Evolutionary conservation across 768 basidiomycete genomes (phyloP).

Genomic region (Lanmaoa rubissima): DNA sequence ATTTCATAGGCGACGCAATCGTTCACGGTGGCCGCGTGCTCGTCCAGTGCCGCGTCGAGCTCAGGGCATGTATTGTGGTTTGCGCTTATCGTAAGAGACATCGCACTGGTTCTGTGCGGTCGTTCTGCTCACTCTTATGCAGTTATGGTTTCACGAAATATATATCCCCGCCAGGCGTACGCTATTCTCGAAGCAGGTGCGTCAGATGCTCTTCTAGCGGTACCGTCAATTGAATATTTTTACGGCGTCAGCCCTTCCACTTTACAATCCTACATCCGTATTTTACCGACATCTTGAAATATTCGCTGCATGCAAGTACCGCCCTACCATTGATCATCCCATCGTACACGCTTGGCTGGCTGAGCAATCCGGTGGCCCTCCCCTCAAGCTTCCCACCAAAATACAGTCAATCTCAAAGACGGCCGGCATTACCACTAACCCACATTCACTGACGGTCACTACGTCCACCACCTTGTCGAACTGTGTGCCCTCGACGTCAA

Average conservation of each 20-base stretch:
- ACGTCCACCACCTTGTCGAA: conserved; percentile 9
- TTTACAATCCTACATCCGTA: conserved; percentile 48
- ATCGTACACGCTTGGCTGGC: conserved; percentile 39
- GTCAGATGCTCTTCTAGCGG: background rate
- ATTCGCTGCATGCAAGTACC: conserved; percentile 41
- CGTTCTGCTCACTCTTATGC: background rate
- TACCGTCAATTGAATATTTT: background rate
- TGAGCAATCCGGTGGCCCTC: conserved; percentile 24
- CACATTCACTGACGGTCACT: conserved; percentile 13
- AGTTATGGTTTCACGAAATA: conserved; percentile 48
- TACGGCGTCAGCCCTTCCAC: conserved; percentile 42
- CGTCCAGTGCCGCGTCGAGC: conserved; percentile 53
- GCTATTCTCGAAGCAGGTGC: conserved; percentile 43
- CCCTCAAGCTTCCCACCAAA: conserved; percentile 14
- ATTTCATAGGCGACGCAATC: conserved; percentile 45
- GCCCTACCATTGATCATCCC: conserved; percentile 41
- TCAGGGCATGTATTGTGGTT: conserved; percentile 50
- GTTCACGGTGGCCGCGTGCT: conserved; percentile 46
- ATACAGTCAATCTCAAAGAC: conserved; percentile 8
- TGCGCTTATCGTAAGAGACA: conserved; percentile 49
- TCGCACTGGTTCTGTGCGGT: background rate
- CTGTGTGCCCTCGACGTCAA: conserved; percentile 2
- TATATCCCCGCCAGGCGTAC: conserved; percentile 41
- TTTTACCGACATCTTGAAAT: conserved; percentile 49
- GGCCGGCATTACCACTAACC: background rate